Evolutionary conservation across 805 yeast species (phyloP).

Genomic region (Saccharomycopsis vini): DNA sequence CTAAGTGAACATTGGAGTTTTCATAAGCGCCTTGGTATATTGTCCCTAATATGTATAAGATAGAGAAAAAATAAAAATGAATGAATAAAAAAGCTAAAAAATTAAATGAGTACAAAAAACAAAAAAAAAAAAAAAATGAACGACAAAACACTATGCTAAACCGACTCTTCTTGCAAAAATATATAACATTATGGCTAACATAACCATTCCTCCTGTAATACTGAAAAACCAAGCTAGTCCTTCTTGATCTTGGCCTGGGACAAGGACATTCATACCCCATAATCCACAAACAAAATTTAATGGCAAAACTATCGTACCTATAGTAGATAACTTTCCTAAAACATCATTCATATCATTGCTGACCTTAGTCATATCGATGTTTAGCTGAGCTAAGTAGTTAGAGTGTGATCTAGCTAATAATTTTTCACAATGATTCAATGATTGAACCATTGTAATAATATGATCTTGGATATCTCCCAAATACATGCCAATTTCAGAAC

Average conservation of each 20-base stretch:
- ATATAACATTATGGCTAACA: constrained; percentile 39
- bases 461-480: constrained; percentile 97
- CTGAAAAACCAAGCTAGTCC: constrained; percentile 58
- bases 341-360: constrained; percentile 97
- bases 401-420: constrained; percentile 88
- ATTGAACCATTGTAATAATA: constrained; percentile 93
- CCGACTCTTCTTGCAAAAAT: constrained; percentile 16
- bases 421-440: constrained; percentile 90
- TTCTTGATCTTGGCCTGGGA: constrained; percentile 76
- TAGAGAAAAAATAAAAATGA: too few relatives aligned
- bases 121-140: too few relatives aligned
- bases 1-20: too few relatives aligned
- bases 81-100: not conserved
- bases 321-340: constrained; percentile 81
- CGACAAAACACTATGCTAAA: constrained; percentile 6
- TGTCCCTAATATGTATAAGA: too few relatives aligned
- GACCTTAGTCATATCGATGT: constrained; percentile 94
- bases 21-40: too few relatives aligned
- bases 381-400: constrained; percentile 91
- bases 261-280: constrained; percentile 98
- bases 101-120: not conserved
- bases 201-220: constrained; percentile 37
- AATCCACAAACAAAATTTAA: constrained; percentile 91
- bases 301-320: constrained; percentile 96
- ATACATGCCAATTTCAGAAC: constrained; percentile 86